Base-by-base conservation (phyloP, 202 grass and related monocot genomes). In the Bolboschoenoplectus hybrid region DNA sequence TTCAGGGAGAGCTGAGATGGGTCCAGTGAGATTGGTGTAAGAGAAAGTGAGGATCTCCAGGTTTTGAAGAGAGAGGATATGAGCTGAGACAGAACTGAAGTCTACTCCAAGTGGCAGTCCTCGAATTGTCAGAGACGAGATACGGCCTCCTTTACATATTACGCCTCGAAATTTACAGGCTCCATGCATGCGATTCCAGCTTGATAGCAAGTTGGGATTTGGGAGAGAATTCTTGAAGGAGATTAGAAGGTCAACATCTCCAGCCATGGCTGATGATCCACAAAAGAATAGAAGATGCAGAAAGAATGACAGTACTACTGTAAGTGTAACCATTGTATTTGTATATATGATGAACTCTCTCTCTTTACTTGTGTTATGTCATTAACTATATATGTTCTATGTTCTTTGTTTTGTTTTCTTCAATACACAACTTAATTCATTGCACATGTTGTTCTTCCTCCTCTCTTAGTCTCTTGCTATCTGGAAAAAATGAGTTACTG, bases 141-240 rank as follows among this genome's bases (percentile, higher is more conserved):
- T 88, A 3, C 67, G 73, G 1, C 91, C 91, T 40, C 5, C 84
- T 80, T 87, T 63, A 70, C 93, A 98, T 12, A 6, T 36, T 26
- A 94, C 87, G 57, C 95, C 93, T 0, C 71, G 67, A 86, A 98
- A 98, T 36, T 58, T 53, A 84, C 93, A 97, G 0, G 87, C 87
- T 19, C 83, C 82, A 2, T 88, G 52, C 46, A 6, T 72, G 0
- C 45, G 53, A 81, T n/a, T 83, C 95, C 95, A 98, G 16, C 41
- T 72, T 0, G 66, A 53, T 66, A 97, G 72, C 77, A 90, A 9
- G 6, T 32, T 67, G 36, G 81, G 91, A 84, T 82, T 86, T 10
- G 85, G 64, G 19, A 93, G 44, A 3, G 90, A 88, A 38, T 57
- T 74, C 89, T 84, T 97, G 91, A 95, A 98, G 46, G 91, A 85